These are phyloP conservation scores for Nannochloropsis gaditana DNA, from an alignment of 108 stramenopile genomes.

Conservation along the genomic window DNA sequence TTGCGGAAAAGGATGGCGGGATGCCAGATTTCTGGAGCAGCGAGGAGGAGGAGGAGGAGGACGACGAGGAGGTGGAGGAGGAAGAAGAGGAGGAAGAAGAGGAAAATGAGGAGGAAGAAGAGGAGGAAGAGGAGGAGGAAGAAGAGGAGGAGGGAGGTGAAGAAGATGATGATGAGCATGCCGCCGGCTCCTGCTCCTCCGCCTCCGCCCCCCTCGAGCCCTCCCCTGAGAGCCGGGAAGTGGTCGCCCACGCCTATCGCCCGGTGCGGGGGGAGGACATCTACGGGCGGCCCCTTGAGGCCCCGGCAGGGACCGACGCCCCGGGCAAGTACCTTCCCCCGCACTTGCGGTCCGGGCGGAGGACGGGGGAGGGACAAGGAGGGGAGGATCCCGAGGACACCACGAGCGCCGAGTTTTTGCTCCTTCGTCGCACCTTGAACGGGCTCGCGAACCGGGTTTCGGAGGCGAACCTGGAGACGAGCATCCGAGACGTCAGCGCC, in stretches of 20 bases:
- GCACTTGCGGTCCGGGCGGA: slow-evolving; percentile 31
- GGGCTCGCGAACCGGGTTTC: slow-evolving; percentile 77
- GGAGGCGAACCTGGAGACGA: slow-evolving; percentile 75
- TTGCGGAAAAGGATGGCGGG: not conserved
- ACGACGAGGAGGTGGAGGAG: slow-evolving; percentile 13
- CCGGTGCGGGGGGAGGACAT: slow-evolving; percentile 83
- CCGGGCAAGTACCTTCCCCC: slow-evolving; percentile 52
- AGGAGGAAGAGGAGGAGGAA: not conserved
- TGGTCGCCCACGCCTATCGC: slow-evolving; percentile 54
- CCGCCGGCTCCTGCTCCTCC: not conserved
- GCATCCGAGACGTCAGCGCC: slow-evolving; percentile 61
- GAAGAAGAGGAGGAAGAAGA: slow-evolving; percentile 21
- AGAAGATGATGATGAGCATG: slow-evolving; percentile 30
- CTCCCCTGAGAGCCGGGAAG: slow-evolving; percentile 31
- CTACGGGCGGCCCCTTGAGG: slow-evolving; percentile 71
- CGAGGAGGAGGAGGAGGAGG: slow-evolving; percentile 5
- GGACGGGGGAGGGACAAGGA: not conserved
- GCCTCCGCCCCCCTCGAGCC: not conserved
- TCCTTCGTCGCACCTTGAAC: slow-evolving; percentile 50
- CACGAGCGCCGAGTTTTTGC: slow-evolving; percentile 36
- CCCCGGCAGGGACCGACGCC: slow-evolving; percentile 29
- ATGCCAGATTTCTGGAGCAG: not conserved
- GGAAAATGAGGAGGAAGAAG: slow-evolving; percentile 15
- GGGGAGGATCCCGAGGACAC: not conserved
- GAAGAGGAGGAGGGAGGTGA: slow-evolving; percentile 40